These are phyloP conservation scores for Sporopachydermia lactativora DNA, from an alignment of 805 yeast genomes.

Conservation along the genomic window DNA sequence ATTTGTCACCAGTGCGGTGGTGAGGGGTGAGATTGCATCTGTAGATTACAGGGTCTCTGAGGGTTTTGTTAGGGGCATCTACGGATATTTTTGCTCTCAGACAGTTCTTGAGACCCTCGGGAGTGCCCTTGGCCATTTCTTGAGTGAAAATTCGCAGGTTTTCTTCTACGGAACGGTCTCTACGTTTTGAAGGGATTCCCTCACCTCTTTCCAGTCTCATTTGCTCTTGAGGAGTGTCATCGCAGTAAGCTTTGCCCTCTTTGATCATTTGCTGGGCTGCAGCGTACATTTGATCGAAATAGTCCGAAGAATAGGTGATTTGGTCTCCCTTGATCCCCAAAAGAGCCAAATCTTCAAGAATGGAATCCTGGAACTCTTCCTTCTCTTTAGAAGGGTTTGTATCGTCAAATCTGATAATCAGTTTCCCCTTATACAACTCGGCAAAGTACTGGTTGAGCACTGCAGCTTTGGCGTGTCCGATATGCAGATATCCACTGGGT, in stretches of 20 bases:
- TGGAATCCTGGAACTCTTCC: constrained; percentile 86
- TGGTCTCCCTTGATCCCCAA: constrained; percentile 89
- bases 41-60: constrained; percentile 97
- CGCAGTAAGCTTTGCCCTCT: constrained; percentile 95
- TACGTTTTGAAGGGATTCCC: constrained; percentile 83
- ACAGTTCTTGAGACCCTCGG: constrained; percentile 83
- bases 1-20: constrained; percentile 82
- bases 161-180: constrained; percentile 90
- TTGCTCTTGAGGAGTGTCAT: constrained; percentile 83
- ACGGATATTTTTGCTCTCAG: constrained; percentile 94
- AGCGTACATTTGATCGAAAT: constrained; percentile 85
- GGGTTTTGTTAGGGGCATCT: constrained; percentile 80
- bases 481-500: constrained; percentile 97
- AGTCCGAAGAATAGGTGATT: constrained; percentile 83
- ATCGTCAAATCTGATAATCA: constrained; percentile 94
- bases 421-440: constrained; percentile 86
- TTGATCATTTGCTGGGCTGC: constrained; percentile 76
- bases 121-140: constrained; percentile 92
- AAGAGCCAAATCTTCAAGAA: constrained; percentile 79
- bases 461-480: constrained; percentile 99
- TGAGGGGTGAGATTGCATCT: constrained; percentile 96
- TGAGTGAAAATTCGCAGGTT: constrained; percentile 72
- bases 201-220: constrained; percentile 99
- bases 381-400: constrained; percentile 97
- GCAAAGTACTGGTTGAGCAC: constrained; percentile 94